Evolutionary conservation across 2,329 filamentous ascomycete genomes (phyloP).

Genomic region (Penicillium olsonii): DNA sequence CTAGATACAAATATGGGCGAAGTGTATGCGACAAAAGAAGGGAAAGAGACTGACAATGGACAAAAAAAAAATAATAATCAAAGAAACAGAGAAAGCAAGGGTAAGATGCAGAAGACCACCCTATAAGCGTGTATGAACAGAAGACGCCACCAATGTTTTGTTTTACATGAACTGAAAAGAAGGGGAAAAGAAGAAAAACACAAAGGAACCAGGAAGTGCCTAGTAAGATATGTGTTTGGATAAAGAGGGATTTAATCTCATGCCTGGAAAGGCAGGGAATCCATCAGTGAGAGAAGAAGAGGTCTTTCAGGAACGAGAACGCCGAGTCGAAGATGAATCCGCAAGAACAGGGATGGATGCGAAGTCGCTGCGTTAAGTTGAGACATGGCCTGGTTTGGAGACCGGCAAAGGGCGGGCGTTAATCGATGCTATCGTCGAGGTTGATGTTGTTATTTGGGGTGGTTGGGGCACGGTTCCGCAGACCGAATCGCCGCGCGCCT

Average conservation of each 20-base stretch:
- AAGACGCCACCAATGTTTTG: slow-evolving; percentile 7
- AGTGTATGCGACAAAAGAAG: background rate
- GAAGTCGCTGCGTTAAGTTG: background rate
- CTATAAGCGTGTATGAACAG: slow-evolving; percentile 5
- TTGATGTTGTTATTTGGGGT: slow-evolving; percentile 28
- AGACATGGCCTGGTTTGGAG: background rate
- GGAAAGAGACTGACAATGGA: background rate
- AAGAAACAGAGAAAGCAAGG: background rate
- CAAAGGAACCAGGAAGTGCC: background rate
- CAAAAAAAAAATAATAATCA: background rate
- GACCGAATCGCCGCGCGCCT: slow-evolving; percentile 36
- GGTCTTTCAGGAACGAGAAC: background rate
- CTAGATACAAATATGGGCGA: slow-evolving; percentile 2
- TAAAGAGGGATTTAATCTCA: background rate
- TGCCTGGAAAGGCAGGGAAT: background rate
- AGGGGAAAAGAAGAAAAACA: background rate
- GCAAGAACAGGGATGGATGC: background rate
- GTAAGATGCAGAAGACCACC: slow-evolving; percentile 1
- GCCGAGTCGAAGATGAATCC: background rate
- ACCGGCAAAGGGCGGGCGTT: slow-evolving; percentile 6
- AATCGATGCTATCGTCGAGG: slow-evolving; percentile 36
- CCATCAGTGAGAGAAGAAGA: background rate
- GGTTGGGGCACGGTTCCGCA: slow-evolving; percentile 32
- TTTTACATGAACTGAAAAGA: slow-evolving; percentile 8
- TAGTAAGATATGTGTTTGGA: background rate